Evolutionary conservation across 2,329 filamentous ascomycete species (phyloP), one percentile per base, ranked within the genome.

Genomic region (Ceratocystis papillata): DNA sequence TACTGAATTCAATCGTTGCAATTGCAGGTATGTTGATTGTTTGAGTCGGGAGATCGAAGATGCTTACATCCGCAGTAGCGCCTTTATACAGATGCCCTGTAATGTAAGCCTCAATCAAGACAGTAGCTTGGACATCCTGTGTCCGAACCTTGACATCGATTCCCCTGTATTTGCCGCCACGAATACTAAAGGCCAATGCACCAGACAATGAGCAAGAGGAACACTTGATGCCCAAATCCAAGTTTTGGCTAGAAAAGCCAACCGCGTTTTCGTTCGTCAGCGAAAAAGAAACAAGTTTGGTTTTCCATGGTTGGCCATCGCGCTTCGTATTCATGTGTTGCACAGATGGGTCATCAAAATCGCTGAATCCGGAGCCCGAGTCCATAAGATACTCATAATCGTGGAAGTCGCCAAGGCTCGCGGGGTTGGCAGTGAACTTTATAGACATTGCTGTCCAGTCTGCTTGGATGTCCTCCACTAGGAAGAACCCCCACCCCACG

Each of bases 351-450:
- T 41, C 62, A 37, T 63, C 62, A n/a, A 63, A 28, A 20, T 50
- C 62, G 22, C 30, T 45, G 62, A 63, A 63, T 7, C 62, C 45
- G 8, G 22, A 20, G 3, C 62, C 62, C 1, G 62, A 48, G 17
- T 63, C 62, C 62, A 63, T 63, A 4, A 50, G 28, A 28, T 63
- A 63, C 15, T 63, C 62, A 48, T 63, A 63, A 48, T 63, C 62
- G 46, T 12, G 3, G n/a, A 63, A 63, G 28, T 63, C 62, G 30
- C 46, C 45, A 22, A 63, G 45, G 3, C 45, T 63, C 0, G 28
- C 46, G 3, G 46, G 62, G 20, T 46, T 55, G 1, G 62, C 45
- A 4, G 46, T 12, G 44, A 63, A 63, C 17, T 5, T 20, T 33
- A 63, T 20, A 2, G 62, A 53, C 45, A 25, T 63, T n/a, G 28